phyloP scores from a whole-genome alignment of 441 rosid genomes.

The Daphne laureola region DNA sequence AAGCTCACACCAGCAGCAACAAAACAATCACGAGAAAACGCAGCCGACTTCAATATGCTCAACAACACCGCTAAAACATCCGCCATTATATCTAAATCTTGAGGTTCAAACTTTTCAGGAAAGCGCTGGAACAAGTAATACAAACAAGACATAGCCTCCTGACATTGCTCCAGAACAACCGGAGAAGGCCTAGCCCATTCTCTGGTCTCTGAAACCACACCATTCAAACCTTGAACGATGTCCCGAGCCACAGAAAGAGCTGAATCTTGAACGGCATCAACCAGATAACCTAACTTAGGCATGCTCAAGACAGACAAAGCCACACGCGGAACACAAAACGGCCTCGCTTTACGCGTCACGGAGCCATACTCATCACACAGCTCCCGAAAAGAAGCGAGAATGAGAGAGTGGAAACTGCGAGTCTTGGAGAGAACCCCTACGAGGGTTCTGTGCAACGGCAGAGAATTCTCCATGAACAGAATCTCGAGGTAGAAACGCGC shows the following conservation, averaged over 20 bases:
- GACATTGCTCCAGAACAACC: slow-evolving; percentile 88
- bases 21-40: slow-evolving; percentile 83
- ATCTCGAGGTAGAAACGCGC: slow-evolving; percentile 55
- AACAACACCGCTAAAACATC: slow-evolving; percentile 47
- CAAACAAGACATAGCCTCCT: slow-evolving; percentile 86
- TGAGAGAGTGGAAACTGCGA: slow-evolving; percentile 33
- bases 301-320: slow-evolving; percentile 82
- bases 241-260: slow-evolving; percentile 71
- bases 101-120: slow-evolving; percentile 45
- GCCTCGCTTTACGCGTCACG: slow-evolving; percentile 27
- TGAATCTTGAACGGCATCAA: slow-evolving; percentile 63
- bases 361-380: slow-evolving; percentile 60
- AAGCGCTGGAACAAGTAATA: slow-evolving; percentile 91
- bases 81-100: slow-evolving; percentile 41
- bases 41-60: slow-evolving; percentile 52
- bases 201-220: slow-evolving; percentile 50
- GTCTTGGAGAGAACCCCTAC: slow-evolving; percentile 64
- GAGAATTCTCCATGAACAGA: slow-evolving; percentile 74
- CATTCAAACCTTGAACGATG: slow-evolving; percentile 59
- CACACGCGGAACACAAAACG: slow-evolving; percentile 79
- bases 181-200: slow-evolving; percentile 83
- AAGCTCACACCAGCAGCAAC: slow-evolving; percentile 95
- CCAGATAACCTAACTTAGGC: slow-evolving; percentile 79
- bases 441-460: slow-evolving; percentile 71
- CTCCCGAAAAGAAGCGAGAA: slow-evolving; percentile 46